Conservation (phyloP, 2,329 filamentous ascomycete species). For the Neonectria faginata region DNA sequence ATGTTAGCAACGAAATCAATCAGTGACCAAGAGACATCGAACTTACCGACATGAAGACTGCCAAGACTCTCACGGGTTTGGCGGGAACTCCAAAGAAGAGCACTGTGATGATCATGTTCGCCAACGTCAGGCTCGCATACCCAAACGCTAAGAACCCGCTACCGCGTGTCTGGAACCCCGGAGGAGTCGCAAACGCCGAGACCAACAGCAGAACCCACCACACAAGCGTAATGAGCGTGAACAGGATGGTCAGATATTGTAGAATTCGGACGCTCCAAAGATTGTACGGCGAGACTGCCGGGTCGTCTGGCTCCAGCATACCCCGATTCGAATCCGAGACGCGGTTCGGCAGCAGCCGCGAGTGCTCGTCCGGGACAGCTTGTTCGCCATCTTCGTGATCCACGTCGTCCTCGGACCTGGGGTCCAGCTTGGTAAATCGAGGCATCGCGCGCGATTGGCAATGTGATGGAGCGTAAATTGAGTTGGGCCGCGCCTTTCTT, state of each 20-base stretch:
- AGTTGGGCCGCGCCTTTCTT: background rate
- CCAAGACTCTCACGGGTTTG: slow-evolving; percentile 79
- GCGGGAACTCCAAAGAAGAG: slow-evolving; percentile 92
- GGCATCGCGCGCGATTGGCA: slow-evolving; percentile 41
- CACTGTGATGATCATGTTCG: slow-evolving; percentile 80
- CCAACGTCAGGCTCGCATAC: slow-evolving; percentile 82
- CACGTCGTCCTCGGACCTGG: slow-evolving; percentile 32
- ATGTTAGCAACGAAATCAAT: background rate
- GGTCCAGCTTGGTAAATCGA: slow-evolving; percentile 48
- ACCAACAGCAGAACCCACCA: slow-evolving; percentile 96
- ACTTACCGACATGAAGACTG: slow-evolving; percentile 69
- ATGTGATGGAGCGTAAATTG: background rate
- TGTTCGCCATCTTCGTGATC: slow-evolving; percentile 46
- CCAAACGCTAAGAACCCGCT: slow-evolving; percentile 93
- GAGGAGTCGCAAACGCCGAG: slow-evolving; percentile 89
- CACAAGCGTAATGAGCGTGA: slow-evolving; percentile 80
- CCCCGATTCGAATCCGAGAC: slow-evolving; percentile 60
- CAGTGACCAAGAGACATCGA: background rate
- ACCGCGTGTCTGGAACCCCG: slow-evolving; percentile 85
- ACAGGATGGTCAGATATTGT: slow-evolving; percentile 80
- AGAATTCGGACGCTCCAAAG: slow-evolving; percentile 89
- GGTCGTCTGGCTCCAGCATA: slow-evolving; percentile 56
- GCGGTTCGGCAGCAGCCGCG: slow-evolving; percentile 76
- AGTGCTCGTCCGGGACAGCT: slow-evolving; percentile 62
- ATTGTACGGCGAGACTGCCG: slow-evolving; percentile 88